Evolutionary conservation across 2,329 filamentous ascomycete species (phyloP), one percentile per base, ranked within the genome.

Genomic region (Penicillium sp.): DNA sequence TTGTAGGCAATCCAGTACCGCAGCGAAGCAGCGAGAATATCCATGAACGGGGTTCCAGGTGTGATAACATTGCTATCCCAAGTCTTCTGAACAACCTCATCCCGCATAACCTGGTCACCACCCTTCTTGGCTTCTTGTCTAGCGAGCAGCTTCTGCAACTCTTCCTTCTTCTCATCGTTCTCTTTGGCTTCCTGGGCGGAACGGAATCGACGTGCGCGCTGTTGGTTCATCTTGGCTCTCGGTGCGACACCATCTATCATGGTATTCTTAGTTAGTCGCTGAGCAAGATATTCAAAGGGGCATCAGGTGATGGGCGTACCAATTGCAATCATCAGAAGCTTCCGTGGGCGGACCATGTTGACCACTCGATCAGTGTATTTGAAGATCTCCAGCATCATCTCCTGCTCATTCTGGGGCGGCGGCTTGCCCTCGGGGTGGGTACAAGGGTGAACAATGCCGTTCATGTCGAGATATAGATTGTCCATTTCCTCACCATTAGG

Each of bases 371-470:
- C 92, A n/a, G 94, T 99, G 74, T 99, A 99, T 69, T 88, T 90
- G 80, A 99, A 99, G 56, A 99, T 86, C 69, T 95, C 95, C 65
- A 96, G 72, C 94, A 99, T 99, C 94, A 99, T 99, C 76, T 97
- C 94, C 71, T 95, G 90, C 77, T 99, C 94, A 56, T 94, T 93
- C 67, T 87, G 88, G 10, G 94, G 94, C 4, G 94, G 85, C 2
- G 94, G 91, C 58, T 85, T 85, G 67, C 97, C 93, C 72, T 99
- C 94, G 0, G 94, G 94, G 76, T 99, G 94, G 43, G 93, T 96
- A 76, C 94, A 99, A 29, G 95, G 95, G 78, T 99, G 94, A 34
- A 99, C 94, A 62, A 99, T 99, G 70, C 94, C 95, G 74, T 99
- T 99, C 93, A 99, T 97, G 68, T 99, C 94, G 58, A 99, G 84